Evolutionary conservation across 352 stramenopile species (phyloP).

Genomic region (Thalassiosira livingstoniorum): DNA sequence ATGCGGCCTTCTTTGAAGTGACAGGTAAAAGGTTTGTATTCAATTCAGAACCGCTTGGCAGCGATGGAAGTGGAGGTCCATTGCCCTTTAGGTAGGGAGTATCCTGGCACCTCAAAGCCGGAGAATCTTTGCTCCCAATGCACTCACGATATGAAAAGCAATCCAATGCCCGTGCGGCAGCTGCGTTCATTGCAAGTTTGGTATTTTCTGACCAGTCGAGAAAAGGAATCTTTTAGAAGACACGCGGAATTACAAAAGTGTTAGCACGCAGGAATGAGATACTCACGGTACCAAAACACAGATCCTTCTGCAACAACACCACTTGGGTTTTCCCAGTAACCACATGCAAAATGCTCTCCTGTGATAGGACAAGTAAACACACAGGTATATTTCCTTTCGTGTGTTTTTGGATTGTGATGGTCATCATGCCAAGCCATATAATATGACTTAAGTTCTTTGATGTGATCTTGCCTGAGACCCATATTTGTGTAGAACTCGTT

Average conservation of each 20-base stretch:
- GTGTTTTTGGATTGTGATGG: conserved; percentile 1
- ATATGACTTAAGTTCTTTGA: conserved; percentile 12
- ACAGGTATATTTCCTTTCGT: conserved; percentile 18
- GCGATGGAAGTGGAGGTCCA: neutral
- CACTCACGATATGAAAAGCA: conserved; percentile 24
- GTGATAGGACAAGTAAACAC: conserved; percentile 26
- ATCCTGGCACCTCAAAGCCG: conserved; percentile 1
- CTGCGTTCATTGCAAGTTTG: conserved; percentile 11
- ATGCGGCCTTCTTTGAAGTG: no score
- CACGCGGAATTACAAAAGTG: neutral
- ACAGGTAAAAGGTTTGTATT: conserved; percentile 5
- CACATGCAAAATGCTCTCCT: conserved; percentile 15
- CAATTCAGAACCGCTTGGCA: neutral
- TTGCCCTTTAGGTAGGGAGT: conserved; percentile 13
- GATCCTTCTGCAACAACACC: neutral
- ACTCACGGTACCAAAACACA: conserved; percentile 30
- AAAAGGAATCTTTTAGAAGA: neutral
- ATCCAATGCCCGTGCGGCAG: conserved; percentile 20
- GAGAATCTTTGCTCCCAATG: neutral
- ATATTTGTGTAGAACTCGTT: conserved; percentile 12
- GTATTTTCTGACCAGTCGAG: neutral
- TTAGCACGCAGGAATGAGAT: neutral
- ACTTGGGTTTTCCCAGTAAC: neutral
- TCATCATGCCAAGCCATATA: conserved; percentile 7
- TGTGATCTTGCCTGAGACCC: neutral